phyloP scores from a whole-genome alignment of 2,329 filamentous ascomycete genomes.

The Neopestalotiopsis sp. region DNA sequence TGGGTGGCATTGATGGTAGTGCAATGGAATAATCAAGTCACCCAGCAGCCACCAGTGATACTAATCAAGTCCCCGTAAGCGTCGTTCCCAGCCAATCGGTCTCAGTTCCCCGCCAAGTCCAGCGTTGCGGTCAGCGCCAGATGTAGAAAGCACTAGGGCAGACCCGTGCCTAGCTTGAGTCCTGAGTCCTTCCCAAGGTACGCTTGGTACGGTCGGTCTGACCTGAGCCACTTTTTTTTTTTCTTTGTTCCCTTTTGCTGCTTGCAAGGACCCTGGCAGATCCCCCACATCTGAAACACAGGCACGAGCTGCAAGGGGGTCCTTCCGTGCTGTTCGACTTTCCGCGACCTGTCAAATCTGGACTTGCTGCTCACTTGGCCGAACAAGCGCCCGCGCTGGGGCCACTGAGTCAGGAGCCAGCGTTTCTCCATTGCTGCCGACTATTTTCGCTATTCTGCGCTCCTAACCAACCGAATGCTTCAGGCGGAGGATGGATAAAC shows the following conservation, averaged over 20 bases:
- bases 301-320: constrained; percentile 11
- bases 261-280: constrained; percentile 7
- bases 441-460: constrained; percentile 6
- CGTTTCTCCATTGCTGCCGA: constrained; percentile 10
- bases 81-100: constrained; percentile 17
- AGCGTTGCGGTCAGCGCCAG: neutral
- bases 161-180: too few species aligned
- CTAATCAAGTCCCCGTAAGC: neutral
- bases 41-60: neutral
- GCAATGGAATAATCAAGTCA: neutral
- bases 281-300: constrained; percentile 18
- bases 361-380: neutral
- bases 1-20: too few species aligned
- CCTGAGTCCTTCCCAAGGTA: neutral
- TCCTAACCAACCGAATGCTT: constrained; percentile 7
- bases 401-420: neutral
- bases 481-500: neutral
- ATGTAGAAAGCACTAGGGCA: neutral
- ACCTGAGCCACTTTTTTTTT: neutral
- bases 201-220: neutral
- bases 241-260: too few species aligned
- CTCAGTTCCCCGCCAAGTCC: neutral
- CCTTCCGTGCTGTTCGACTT: too few species aligned
- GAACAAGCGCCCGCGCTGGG: constrained; percentile 1
- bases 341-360: constrained; percentile 14